Percentiles rank a stretch among this genome's conserved stretches.
Evolutionary conservation across 345 rosid genomes (phyloP).

Genomic region (Eucalyptus pauciflora): DNA sequence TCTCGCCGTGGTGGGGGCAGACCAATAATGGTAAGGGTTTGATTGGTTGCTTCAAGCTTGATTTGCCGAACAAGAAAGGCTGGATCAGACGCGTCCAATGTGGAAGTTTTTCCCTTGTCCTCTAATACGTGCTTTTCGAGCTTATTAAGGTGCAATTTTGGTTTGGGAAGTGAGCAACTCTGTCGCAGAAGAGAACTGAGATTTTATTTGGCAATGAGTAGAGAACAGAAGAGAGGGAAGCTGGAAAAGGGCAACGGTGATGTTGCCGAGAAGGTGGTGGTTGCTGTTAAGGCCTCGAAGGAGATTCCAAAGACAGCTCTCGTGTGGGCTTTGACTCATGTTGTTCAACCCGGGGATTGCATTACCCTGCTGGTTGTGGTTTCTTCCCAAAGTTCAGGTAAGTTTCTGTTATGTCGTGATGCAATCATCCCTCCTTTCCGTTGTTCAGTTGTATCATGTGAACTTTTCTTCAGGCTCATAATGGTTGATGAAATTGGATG

Average conservation of each 20-base stretch:
- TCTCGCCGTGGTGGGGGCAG: conserved; percentile 29
- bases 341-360: conserved; percentile 93
- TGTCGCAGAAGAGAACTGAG: background rate
- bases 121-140: background rate
- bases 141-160: background rate
- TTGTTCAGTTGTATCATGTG: background rate
- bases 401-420: background rate
- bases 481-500: background rate
- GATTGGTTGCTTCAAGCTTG: background rate
- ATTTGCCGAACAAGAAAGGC: background rate
- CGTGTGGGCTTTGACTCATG: conserved; percentile 98
- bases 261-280: conserved; percentile 70
- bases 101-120: background rate
- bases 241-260: conserved; percentile 41
- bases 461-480: background rate
- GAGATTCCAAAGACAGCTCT: conserved; percentile 89
- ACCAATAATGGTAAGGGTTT: conserved; percentile 1
- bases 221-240: conserved; percentile 42
- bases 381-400: conserved; percentile 65
- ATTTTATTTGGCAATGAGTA: conserved; percentile 31
- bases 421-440: background rate
- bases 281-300: conserved; percentile 93
- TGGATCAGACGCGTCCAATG: background rate
- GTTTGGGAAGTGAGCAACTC: background rate
- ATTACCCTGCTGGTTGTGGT: conserved; percentile 86